Evolutionary conservation across 2,329 filamentous ascomycete species (phyloP).

Genomic region (Cordyceps farinosa): DNA sequence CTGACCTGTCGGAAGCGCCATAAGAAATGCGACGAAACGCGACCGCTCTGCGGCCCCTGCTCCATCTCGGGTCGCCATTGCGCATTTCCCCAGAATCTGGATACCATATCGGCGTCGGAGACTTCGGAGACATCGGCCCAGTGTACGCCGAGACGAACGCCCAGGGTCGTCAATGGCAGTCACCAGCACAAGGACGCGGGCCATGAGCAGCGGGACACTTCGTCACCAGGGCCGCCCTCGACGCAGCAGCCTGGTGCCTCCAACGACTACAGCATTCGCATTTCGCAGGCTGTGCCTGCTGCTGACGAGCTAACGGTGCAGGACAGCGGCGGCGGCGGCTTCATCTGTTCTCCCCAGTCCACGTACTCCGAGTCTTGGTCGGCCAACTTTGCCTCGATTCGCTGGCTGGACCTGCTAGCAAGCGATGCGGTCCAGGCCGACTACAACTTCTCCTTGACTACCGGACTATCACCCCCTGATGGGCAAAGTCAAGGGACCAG

Average conservation of each 20-base stretch:
- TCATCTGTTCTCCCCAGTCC: slow-evolving; percentile 9
- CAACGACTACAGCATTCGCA: background rate
- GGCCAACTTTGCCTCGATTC: slow-evolving; percentile 24
- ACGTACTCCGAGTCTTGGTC: slow-evolving; percentile 27
- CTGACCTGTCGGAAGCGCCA: slow-evolving; percentile 44
- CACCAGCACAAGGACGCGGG: background rate
- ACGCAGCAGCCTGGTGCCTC: background rate
- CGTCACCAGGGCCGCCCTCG: background rate
- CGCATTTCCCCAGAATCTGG: slow-evolving; percentile 20
- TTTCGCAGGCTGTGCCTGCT: background rate
- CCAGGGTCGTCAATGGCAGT: background rate
- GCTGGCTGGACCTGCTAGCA: slow-evolving; percentile 24
- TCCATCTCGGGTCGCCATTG: slow-evolving; percentile 24
- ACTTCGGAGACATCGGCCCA: background rate
- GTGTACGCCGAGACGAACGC: background rate
- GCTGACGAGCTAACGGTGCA: background rate
- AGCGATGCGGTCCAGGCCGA: slow-evolving; percentile 26
- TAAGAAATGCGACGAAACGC: slow-evolving; percentile 49
- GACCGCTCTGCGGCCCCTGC: slow-evolving; percentile 26
- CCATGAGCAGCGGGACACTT: background rate
- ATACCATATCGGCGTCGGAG: background rate
- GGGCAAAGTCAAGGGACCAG: background rate
- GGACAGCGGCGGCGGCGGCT: background rate
- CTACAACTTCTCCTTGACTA: slow-evolving; percentile 27
- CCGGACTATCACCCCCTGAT: slow-evolving; percentile 13